Evolutionary conservation across 2,329 filamentous ascomycete genomes (phyloP).

Genomic region (Bipolaris bicolor): DNA sequence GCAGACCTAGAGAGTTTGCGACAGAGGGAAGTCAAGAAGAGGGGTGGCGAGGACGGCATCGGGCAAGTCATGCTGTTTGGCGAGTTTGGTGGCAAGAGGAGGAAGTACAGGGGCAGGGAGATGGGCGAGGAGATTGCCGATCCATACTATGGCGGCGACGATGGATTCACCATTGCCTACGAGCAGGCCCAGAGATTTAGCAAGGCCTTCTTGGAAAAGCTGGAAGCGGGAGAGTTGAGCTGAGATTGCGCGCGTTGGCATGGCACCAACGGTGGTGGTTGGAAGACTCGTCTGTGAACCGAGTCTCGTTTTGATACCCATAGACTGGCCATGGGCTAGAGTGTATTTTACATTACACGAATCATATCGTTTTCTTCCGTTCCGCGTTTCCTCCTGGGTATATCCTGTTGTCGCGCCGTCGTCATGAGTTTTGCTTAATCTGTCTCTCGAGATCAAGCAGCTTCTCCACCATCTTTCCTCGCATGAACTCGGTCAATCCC

Average conservation of each 20-base stretch:
- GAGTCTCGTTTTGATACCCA: constrained; percentile 29
- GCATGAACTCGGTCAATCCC: constrained; percentile 32
- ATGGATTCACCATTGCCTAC: constrained; percentile 62
- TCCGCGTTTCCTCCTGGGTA: background rate
- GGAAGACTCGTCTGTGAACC: background rate
- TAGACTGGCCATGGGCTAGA: constrained; percentile 12
- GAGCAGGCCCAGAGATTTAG: constrained; percentile 81
- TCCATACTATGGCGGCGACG: constrained; percentile 76
- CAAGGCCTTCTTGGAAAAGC: constrained; percentile 73
- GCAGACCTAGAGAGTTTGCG: constrained; percentile 69
- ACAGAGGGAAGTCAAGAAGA: constrained; percentile 56
- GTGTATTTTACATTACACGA: constrained; percentile 4
- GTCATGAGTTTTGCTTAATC: constrained; percentile 24
- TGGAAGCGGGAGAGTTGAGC: constrained; percentile 49
- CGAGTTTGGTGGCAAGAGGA: constrained; percentile 68
- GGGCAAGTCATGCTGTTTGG: constrained; percentile 80
- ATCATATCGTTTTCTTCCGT: background rate
- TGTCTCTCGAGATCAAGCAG: constrained; percentile 28
- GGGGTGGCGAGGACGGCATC: constrained; percentile 45
- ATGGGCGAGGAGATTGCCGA: constrained; percentile 58
- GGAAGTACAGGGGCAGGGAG: constrained; percentile 16
- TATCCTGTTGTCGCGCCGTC: background rate
- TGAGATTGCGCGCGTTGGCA: constrained; percentile 7
- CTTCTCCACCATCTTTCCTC: constrained; percentile 29
- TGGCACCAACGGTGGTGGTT: background rate